Conservation (phyloP, 2,329 filamentous ascomycete species). For the Microsporum canis region DNA sequence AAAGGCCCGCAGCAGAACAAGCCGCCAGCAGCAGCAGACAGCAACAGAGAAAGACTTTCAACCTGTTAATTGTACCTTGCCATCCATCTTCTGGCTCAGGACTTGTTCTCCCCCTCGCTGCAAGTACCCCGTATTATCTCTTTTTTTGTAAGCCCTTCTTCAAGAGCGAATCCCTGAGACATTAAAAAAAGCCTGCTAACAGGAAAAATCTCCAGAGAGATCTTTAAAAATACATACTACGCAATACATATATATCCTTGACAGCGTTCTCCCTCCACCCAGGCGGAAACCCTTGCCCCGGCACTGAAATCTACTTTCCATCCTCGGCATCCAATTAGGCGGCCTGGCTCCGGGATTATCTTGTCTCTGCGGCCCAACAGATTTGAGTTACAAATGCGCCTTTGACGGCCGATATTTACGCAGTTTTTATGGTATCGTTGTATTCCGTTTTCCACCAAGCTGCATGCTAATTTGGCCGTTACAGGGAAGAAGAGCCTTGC, state of each 20-base stretch:
- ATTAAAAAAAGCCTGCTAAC: neutral
- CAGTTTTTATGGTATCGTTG: neutral
- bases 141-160: neutral
- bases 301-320: neutral
- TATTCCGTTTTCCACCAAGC: neutral
- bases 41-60: neutral
- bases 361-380: neutral
- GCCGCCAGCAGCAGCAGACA: neutral
- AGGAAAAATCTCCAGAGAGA: neutral
- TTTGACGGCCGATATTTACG: constrained; percentile 1
- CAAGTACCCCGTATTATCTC: neutral
- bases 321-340: neutral
- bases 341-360: neutral
- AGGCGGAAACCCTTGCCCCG: neutral
- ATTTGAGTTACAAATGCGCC: neutral
- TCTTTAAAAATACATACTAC: neutral
- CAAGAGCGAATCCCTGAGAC: neutral
- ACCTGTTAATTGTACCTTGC: neutral
- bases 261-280: neutral
- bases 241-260: neutral
- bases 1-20: neutral
- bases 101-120: neutral
- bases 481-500: neutral
- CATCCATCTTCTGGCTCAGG: neutral
- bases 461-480: neutral